Base-by-base conservation (phyloP, 805 yeast genomes). In the Zygotorulaspora danielsina region DNA sequence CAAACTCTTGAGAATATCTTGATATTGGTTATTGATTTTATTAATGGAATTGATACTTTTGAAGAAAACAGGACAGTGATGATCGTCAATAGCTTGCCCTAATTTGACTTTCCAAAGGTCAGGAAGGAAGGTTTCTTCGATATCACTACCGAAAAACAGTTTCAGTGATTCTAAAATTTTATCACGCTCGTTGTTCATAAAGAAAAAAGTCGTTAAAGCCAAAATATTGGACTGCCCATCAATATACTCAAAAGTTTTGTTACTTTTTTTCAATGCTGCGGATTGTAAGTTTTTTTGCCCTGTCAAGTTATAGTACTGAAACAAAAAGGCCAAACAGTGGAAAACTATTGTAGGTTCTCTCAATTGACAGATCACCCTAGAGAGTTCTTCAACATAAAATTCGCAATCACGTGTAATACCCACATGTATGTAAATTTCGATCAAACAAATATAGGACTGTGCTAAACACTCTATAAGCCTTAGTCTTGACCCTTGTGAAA, bases 361-460 rank as follows among this genome's bases (percentile, higher is more conserved):
- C 6, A 61, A 24, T 1, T 60, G 49, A 3, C 57, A 50, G 12
- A 70, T 53, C 9, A 76, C 52, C 24, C 62, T 65, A 5, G 61
- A 57, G 25, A 75, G 64, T 48, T 83, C 89, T 5, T 64, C 64
- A 3, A 70, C 46, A 57, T 72, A 81, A 52, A 69, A 78, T 2
- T 71, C 69, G 33, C 79, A 70, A 39, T 82, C 87, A 45, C 75
- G 76, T 0, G 78, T 63, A 2, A 79, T 52, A 0, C 89, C 88
- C 26, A 76, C 53, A 25, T 68, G 71, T 11, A 67, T 59, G 38
- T 70, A 65, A 0, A 65, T 50, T 3, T 64, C 55, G 16, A 78
- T 59, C 18, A 76, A 57, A 2, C 41, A 39, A 5, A 61, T 56
- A 46, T 75, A 76, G 2, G 73, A 48, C 4, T 56, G 50, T 9